Base-by-base conservation (phyloP, 1,284 basidiomycete species). In the Ceratobasidium sp. region DNA sequence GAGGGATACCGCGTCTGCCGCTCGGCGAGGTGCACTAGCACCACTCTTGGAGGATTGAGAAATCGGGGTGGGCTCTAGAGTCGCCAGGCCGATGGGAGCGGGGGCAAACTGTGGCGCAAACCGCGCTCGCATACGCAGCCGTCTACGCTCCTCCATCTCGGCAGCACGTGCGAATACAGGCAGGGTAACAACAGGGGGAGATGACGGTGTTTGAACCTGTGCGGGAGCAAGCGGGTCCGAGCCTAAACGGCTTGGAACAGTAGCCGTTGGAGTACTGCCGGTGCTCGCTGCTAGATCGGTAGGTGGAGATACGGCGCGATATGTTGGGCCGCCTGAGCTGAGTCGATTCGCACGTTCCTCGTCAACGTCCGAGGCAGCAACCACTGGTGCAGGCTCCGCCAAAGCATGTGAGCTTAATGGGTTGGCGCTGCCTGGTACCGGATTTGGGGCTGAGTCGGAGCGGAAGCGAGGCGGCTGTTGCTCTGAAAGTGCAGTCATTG, bases 61-160 rank as follows among this genome's bases (percentile, higher is more conserved):
- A 76, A 54, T 86, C 86, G 0, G 85, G 82, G 75, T 84, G 73
- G 48, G 51, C 36, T 71, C 69, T 2, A 58, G 0, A 28, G 28
- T 48, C 33, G 46, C 46, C 8, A 48, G 58, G 12, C 28, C 51
- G 28, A 48, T n/a, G 12, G 44, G 58, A 23, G 33, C 30, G 2
- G 69, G 58, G n/a, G 69, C 21, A 14, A 49, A 46, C 5, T 44
- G 77, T 9, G 84, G 83, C 3, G 84, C 83, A 56, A 83, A 82
- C 16, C 87, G 84, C 4, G 86, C 85, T 49, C 72, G 67, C 82
- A 92, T 86, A n/a, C 91, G 83, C 42, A 84, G 79, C 72, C 84
- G 83, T 36, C 92, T 81, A 16, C 90, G 83, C 7, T 84, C 86
- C 76, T 92, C 91, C 89, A 92, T 91, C 78, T 92, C 90, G 38